Conservation (phyloP, 225 moss, liverwort and hornwort genomes). For the Sphagnum contortum region DNA sequence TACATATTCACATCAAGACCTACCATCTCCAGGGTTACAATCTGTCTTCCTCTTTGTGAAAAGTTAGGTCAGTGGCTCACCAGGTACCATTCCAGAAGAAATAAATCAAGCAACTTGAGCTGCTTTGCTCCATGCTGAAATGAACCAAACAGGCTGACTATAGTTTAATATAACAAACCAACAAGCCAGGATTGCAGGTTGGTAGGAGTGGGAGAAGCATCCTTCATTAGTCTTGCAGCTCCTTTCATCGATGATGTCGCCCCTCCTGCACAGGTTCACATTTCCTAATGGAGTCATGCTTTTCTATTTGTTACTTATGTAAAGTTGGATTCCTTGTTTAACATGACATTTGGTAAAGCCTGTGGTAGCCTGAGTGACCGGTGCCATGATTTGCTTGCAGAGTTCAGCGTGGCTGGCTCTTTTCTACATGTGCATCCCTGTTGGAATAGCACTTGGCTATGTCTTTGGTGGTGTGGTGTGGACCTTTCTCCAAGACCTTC, state of each 20-base stretch:
- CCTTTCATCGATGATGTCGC: slow-evolving; percentile 95
- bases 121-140: too few relatives aligned
- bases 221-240: slow-evolving; percentile 87
- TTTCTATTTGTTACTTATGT: too few relatives aligned
- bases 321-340: too few relatives aligned
- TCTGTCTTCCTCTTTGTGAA: too few relatives aligned
- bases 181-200: slow-evolving; percentile 24
- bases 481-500: neutral
- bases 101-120: too few relatives aligned
- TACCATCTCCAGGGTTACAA: too few relatives aligned
- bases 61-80: too few relatives aligned
- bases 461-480: slow-evolving; percentile 80
- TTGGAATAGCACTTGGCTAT: slow-evolving; percentile 79
- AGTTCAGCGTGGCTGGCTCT: slow-evolving; percentile 74
- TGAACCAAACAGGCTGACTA: neutral
- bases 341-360: too few relatives aligned
- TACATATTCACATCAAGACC: too few relatives aligned
- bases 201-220: slow-evolving; percentile 95
- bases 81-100: too few relatives aligned
- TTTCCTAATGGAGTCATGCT: neutral
- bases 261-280: slow-evolving; percentile 41
- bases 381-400: slow-evolving; percentile 14
- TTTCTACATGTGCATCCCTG: slow-evolving; percentile 87
- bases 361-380: too few relatives aligned
- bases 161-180: too few relatives aligned